Base-by-base conservation (phyloP, 2,329 filamentous ascomycete genomes). In the Xylariales sp. region DNA sequence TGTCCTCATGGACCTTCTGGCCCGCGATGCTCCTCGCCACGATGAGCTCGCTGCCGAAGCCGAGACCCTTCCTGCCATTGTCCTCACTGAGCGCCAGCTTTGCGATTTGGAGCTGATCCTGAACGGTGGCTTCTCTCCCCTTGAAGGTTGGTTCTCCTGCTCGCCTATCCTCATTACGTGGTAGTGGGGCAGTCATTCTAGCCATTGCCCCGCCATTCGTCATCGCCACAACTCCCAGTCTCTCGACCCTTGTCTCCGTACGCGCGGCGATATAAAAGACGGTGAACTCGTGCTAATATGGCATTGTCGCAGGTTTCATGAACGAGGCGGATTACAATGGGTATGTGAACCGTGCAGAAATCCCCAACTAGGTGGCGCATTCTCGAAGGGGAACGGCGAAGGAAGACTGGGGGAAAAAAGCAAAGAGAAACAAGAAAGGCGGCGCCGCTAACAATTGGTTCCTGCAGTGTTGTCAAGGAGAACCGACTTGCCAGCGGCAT, bases 51-150 rank as follows among this genome's bases (percentile, higher is more conserved):
- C 73, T 40, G 78, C 77, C 32, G 93, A 98, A 70, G 86, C 91
- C 29, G 90, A 95, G 74, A 83, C 61, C 21, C 81, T 97, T 31
- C 88, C 89, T 25, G 86, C 91, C 25, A 75, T 98, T 51, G 70
- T 85, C 43, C 81, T 98, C 51, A 85, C 79, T 36, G 93, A 98
- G 76, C 83, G 93, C 57, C 93, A 98, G 69, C 82, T 98, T 34
- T 98, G 93, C 69, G 93, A 98, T 76, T 77, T 98, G 51, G 93
- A 98, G 70, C 70, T 98, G 67, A 89, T 98, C 59, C 82, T 98
- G 65, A 97, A 89, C 66, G 93, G 93, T 62, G 93, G 93, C 50
- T 98, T 98, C 74, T 96, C 90, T 49, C 93, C 93, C 42, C 80
- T 98, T 28, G 91, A 98, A 80, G 93, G 90, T 94, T 56, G 47